phyloP scores from a whole-genome alignment of 2,329 filamentous ascomycete genomes.

The Apiospora arundinis region DNA sequence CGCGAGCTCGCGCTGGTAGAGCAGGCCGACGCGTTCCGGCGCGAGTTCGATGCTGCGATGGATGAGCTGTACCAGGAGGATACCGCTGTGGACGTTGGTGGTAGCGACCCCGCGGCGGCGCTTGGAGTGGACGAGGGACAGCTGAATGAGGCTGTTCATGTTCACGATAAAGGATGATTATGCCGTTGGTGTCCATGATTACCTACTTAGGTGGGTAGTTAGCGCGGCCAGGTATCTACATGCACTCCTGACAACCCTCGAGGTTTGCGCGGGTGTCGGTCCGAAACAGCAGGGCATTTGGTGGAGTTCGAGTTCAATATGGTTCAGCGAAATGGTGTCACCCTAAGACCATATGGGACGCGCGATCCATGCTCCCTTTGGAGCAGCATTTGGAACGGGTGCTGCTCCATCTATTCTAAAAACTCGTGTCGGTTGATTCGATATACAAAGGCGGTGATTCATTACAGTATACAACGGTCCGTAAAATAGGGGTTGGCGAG shows the following conservation, averaged over 20 bases:
- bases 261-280: neutral
- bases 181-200: neutral
- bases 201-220: too few relatives aligned
- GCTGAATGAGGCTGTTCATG: neutral
- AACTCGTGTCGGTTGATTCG: too few relatives aligned
- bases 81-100: neutral
- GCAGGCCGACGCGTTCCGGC: neutral
- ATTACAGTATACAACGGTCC: too few relatives aligned
- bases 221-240: neutral
- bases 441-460: too few relatives aligned
- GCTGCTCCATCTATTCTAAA: neutral
- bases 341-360: slow-evolving; percentile 3
- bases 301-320: neutral
- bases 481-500: too few relatives aligned
- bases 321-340: neutral
- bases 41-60: slow-evolving; percentile 2
- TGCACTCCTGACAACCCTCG: neutral
- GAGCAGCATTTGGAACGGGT: neutral
- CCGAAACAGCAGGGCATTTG: neutral
- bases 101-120: neutral
- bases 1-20: neutral
- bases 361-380: too few relatives aligned
- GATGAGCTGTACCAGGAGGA: slow-evolving; percentile 10
- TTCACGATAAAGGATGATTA: neutral
- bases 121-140: neutral